Conservation (phyloP, 495 filamentous ascomycete species). For the Penicillium lividum region DNA sequence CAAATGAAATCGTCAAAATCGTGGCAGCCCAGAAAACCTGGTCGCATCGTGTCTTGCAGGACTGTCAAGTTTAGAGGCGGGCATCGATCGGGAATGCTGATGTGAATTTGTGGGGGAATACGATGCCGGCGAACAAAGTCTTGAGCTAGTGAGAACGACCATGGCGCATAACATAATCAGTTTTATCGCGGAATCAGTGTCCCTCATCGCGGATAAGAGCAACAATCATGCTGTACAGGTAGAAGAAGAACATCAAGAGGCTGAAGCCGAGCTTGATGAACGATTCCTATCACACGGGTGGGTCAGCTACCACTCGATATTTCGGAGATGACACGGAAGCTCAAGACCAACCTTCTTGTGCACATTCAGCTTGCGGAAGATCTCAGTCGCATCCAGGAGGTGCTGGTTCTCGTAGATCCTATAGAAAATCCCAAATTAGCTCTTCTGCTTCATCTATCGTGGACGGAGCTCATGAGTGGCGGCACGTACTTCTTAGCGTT, state of each 20-base stretch:
- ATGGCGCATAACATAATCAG: constrained; percentile 45
- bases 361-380: constrained; percentile 97
- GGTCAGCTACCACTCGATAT: constrained; percentile 11
- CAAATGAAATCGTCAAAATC: constrained; percentile 13
- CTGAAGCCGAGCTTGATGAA: constrained; percentile 99
- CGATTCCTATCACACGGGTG: constrained; percentile 68
- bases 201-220: constrained; percentile 95
- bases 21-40: constrained; percentile 6
- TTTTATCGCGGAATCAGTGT: constrained; percentile 58
- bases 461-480: neutral
- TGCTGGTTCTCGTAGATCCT: constrained; percentile 98
- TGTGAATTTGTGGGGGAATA: neutral
- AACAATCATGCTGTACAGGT: constrained; percentile 99
- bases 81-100: neutral
- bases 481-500: constrained; percentile 91
- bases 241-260: constrained; percentile 99
- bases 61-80: constrained; percentile 1
- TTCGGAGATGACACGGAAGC: constrained; percentile 11
- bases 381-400: constrained; percentile 96
- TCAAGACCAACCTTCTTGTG: constrained; percentile 84
- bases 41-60: constrained; percentile 7
- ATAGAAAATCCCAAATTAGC: constrained; percentile 13
- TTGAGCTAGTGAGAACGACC: constrained; percentile 29
- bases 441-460: constrained; percentile 2
- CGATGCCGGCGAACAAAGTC: constrained; percentile 1